These are phyloP conservation scores for Beauveria bassiana DNA, from an alignment of 2,329 filamentous ascomycete species.

Conservation along the genomic window DNA sequence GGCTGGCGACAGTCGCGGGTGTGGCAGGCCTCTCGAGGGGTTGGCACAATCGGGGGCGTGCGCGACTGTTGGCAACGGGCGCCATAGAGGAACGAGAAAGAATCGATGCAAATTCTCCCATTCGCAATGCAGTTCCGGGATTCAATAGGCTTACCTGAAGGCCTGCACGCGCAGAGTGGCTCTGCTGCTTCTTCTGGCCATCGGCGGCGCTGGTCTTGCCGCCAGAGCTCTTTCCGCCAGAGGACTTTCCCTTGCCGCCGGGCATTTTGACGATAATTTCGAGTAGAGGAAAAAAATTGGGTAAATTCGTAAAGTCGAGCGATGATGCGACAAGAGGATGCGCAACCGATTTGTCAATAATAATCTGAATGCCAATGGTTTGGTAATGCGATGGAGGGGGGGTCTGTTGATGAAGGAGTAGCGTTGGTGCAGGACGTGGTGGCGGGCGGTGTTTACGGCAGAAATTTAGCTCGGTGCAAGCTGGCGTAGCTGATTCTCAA, in stretches of 20 bases:
- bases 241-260: slow-evolving; percentile 90
- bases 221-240: slow-evolving; percentile 80
- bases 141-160: slow-evolving; percentile 67
- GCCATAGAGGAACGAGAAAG: slow-evolving; percentile 14
- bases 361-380: neutral
- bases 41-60: neutral
- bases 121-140: neutral
- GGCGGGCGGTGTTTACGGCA: slow-evolving; percentile 13
- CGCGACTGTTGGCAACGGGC: neutral
- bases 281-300: slow-evolving; percentile 3
- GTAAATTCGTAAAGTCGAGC: neutral
- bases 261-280: slow-evolving; percentile 43
- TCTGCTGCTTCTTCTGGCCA: slow-evolving; percentile 78
- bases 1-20: neutral
- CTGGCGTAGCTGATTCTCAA: slow-evolving; percentile 6
- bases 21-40: slow-evolving; percentile 1
- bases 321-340: neutral
- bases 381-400: slow-evolving; percentile 1
- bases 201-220: slow-evolving; percentile 60
- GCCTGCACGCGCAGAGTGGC: slow-evolving; percentile 91
- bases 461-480: slow-evolving; percentile 12
- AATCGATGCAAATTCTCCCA: slow-evolving; percentile 1
- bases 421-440: slow-evolving; percentile 7
- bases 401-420: slow-evolving; percentile 8
- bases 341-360: neutral